Conservation (phyloP, 768 basidiomycete species). For the Boletus vermiculosoides region DNA sequence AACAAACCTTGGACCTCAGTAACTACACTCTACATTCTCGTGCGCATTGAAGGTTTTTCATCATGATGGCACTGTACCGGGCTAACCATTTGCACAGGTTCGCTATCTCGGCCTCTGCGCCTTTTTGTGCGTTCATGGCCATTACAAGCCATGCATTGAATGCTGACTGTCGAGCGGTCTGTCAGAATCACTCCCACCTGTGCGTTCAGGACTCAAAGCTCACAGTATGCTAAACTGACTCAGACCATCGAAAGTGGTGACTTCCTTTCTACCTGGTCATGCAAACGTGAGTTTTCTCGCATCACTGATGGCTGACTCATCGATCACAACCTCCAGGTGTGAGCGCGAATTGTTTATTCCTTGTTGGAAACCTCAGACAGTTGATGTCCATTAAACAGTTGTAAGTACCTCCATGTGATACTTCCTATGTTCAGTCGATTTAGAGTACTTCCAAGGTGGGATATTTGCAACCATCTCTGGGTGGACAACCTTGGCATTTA, state of each 20-base stretch:
- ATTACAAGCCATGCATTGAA: not conserved
- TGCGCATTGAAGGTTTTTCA: not conserved
- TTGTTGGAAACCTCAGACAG: too few species aligned
- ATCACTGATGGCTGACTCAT: not conserved
- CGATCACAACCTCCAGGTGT: too few species aligned
- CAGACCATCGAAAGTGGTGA: not conserved
- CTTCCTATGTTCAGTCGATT: too few species aligned
- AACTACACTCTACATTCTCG: not conserved
- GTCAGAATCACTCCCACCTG: not conserved
- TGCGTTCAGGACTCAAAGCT: not conserved
- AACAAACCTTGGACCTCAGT: not conserved
- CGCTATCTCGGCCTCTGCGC: constrained; percentile 3
- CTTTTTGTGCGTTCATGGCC: not conserved
- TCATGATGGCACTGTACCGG: not conserved
- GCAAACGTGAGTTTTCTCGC: not conserved
- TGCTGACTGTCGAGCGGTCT: not conserved
- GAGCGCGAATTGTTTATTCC: too few species aligned
- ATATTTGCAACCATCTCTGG: too few species aligned
- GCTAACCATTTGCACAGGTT: not conserved
- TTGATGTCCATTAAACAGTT: too few species aligned
- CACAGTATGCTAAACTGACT: not conserved
- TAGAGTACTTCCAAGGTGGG: too few species aligned
- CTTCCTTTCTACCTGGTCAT: not conserved
- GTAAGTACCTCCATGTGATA: too few species aligned
- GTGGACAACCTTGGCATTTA: too few species aligned